phyloP scores from a whole-genome alignment of 768 basidiomycete species.

The Chalciporus sphaerocephalus region DNA sequence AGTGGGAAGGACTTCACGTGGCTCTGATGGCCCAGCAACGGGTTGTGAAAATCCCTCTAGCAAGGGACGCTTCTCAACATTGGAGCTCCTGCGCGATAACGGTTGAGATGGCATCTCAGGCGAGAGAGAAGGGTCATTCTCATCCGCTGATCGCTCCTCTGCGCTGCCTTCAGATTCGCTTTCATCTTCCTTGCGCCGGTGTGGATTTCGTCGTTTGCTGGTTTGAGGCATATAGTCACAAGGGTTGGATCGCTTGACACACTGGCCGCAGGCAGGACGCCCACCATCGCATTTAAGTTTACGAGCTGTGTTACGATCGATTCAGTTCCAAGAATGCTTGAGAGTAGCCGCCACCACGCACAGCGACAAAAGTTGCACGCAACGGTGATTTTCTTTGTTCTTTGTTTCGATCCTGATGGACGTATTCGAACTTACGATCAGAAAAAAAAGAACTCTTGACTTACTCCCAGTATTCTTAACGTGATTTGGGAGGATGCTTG shows the following conservation, averaged over 20 bases:
- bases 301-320: constrained; percentile 49
- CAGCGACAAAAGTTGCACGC: constrained; percentile 91
- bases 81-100: constrained; percentile 34
- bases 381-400: constrained; percentile 83
- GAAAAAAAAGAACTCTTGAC: constrained; percentile 17
- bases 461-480: constrained; percentile 36
- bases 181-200: constrained; percentile 60
- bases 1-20: constrained; percentile 40
- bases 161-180: constrained; percentile 58
- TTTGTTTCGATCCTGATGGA: constrained; percentile 53
- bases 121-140: constrained; percentile 53
- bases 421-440: constrained; percentile 13
- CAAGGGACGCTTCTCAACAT: constrained; percentile 34
- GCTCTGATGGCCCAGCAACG: constrained; percentile 37
- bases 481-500: constrained; percentile 25
- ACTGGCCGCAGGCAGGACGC: constrained; percentile 78
- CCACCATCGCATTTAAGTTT: constrained; percentile 89
- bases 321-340: constrained; percentile 16
- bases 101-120: constrained; percentile 38
- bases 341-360: constrained; percentile 38
- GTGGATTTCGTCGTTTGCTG: constrained; percentile 67
- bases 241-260: constrained; percentile 68
- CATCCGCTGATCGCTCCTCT: constrained; percentile 53
- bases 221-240: constrained; percentile 77
- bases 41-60: constrained; percentile 30